phyloP scores from a whole-genome alignment of 2,329 filamentous ascomycete species.

The Ceratocystis huliohia region DNA sequence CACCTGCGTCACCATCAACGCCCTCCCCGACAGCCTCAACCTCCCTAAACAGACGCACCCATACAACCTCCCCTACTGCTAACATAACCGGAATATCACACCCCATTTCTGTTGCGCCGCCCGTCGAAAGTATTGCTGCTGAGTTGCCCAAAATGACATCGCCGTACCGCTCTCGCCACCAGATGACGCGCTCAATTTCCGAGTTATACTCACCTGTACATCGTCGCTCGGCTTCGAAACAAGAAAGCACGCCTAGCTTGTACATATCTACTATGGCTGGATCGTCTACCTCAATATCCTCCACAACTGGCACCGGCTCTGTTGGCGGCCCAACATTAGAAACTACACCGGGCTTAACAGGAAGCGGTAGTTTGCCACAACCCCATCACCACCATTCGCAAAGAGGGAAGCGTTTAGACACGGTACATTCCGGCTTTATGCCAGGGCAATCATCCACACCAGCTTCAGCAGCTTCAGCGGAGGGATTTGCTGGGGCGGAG shows the following conservation, averaged over 20 bases:
- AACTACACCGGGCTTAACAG: neutral
- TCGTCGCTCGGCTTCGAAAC: constrained; percentile 13
- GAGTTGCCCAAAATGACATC: constrained; percentile 17
- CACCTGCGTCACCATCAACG: constrained; percentile 5
- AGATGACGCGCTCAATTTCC: constrained; percentile 43
- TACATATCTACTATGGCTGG: constrained; percentile 5
- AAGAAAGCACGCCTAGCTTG: constrained; percentile 24
- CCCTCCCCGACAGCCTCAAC: neutral
- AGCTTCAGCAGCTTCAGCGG: neutral
- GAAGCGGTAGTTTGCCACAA: neutral
- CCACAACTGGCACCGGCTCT: constrained; percentile 24
- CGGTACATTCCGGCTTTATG: neutral
- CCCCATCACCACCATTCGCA: neutral
- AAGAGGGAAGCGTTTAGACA: neutral
- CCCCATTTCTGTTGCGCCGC: neutral
- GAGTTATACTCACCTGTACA: constrained; percentile 37
- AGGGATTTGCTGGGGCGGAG: neutral
- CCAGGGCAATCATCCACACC: neutral
- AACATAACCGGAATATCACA: neutral
- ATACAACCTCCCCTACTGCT: neutral
- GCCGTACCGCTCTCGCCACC: constrained; percentile 32
- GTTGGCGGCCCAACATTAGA: constrained; percentile 22
- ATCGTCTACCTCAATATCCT: constrained; percentile 14
- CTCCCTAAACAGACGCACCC: neutral
- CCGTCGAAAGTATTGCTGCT: neutral